Conservation (phyloP, 441 rosid genomes). For the Gossypium schwendimanii region DNA sequence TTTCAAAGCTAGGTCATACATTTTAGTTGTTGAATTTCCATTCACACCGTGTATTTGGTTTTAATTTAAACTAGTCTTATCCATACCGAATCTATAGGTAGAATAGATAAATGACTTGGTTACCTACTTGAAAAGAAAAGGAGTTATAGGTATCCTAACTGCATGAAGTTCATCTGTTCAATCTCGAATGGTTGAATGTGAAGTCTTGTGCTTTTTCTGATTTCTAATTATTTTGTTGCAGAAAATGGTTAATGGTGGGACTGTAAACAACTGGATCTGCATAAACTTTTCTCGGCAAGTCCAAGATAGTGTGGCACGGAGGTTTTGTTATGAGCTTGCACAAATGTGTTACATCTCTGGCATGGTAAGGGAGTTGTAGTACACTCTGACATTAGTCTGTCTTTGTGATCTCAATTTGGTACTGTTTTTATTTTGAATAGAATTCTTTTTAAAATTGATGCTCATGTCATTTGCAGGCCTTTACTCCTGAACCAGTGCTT, state of each 20-base stretch:
- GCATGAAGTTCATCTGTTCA: not conserved
- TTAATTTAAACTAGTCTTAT: not conserved
- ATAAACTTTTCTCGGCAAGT: conserved; percentile 73
- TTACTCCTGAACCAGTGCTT: conserved; percentile 67
- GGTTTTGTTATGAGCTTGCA: conserved; percentile 81
- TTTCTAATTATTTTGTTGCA: conserved; percentile 24
- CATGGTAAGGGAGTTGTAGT: conserved; percentile 45
- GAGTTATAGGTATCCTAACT: not conserved
- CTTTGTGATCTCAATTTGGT: not conserved
- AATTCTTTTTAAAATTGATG: conserved; percentile 7
- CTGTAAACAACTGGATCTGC: conserved; percentile 80
- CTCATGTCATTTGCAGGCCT: conserved; percentile 43
- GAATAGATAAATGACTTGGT: not conserved
- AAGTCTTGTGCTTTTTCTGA: not conserved
- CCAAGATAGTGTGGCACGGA: conserved; percentile 57
- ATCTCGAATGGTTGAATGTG: not conserved
- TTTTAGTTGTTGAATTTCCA: not conserved
- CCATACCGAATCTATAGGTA: not conserved
- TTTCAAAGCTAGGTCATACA: not conserved
- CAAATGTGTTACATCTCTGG: conserved; percentile 82
- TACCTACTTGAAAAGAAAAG: not conserved
- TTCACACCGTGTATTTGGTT: not conserved
- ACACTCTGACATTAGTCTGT: not conserved
- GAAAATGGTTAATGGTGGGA: conserved; percentile 99
- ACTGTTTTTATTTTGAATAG: not conserved